A percentile compares a stretch with the other conserved stretches of the same genome.
phyloP scores from a whole-genome alignment of 305 asterid species.

The Stenogyne calaminthoides region DNA sequence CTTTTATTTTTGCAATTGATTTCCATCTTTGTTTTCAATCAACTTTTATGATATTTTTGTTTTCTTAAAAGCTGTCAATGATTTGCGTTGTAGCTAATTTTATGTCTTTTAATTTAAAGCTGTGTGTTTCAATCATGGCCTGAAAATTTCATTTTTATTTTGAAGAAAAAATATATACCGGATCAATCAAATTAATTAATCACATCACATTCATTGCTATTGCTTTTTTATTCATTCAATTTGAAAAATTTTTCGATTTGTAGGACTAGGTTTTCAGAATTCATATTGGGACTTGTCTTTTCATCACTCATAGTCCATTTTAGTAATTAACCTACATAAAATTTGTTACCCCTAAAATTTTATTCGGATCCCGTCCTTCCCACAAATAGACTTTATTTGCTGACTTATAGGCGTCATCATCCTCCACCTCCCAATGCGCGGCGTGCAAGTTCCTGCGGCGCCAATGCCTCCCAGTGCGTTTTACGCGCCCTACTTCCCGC shows the following conservation, averaged over 20 bases:
- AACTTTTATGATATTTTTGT: constrained; percentile 34
- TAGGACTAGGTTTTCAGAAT: too few species aligned
- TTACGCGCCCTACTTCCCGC: constrained; percentile 87
- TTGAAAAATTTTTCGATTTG: too few species aligned
- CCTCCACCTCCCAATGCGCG: constrained; percentile 73
- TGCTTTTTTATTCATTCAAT: not conserved
- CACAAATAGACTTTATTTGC: not conserved
- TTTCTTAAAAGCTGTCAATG: constrained; percentile 50
- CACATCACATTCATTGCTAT: constrained; percentile 7
- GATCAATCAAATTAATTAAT: not conserved
- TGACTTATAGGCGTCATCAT: too few species aligned
- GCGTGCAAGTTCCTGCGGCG: constrained; percentile 86
- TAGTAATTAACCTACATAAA: too few species aligned
- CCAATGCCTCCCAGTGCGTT: constrained; percentile 76
- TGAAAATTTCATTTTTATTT: constrained; percentile 21
- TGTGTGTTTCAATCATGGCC: constrained; percentile 33
- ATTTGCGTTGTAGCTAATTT: constrained; percentile 44
- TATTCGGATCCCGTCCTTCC: too few species aligned
- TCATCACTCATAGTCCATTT: too few species aligned
- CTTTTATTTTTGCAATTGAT: constrained; percentile 17
- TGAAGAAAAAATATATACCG: too few species aligned
- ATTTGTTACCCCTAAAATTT: too few species aligned
- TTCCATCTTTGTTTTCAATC: too few species aligned
- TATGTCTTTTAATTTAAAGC: constrained; percentile 36
- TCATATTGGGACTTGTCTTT: too few species aligned